phyloP scores from a whole-genome alignment of 202 grass and related monocot genomes.

The Saccharum hybrid region DNA sequence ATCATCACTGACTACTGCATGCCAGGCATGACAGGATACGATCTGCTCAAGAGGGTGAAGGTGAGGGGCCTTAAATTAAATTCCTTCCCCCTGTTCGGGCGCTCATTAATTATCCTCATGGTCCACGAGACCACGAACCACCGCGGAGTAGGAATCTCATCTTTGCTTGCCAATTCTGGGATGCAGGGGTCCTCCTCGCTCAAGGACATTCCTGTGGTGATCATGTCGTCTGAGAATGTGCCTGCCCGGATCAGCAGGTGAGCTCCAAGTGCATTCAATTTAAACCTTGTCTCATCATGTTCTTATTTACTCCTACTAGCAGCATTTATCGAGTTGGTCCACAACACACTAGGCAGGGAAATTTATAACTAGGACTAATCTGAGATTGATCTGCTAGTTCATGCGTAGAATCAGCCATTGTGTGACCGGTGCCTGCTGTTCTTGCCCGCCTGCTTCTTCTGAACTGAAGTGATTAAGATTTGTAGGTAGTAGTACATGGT shows the following conservation, averaged over 20 bases:
- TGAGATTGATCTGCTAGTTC: neutral
- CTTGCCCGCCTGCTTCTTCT: slow-evolving; percentile 33
- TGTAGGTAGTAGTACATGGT: slow-evolving; percentile 29
- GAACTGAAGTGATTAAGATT: neutral
- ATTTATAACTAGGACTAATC: neutral
- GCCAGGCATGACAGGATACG: slow-evolving; percentile 98
- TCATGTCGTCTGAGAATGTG: slow-evolving; percentile 99
- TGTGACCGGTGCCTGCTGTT: slow-evolving; percentile 2
- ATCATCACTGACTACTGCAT: slow-evolving; percentile 99
- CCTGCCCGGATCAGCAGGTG: slow-evolving; percentile 96
- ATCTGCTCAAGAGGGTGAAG: slow-evolving; percentile 85
- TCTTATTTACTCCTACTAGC: neutral
- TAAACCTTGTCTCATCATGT: neutral
- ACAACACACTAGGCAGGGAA: neutral
- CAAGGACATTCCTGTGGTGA: slow-evolving; percentile 98
- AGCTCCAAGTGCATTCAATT: slow-evolving; percentile 17
- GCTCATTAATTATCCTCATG: slow-evolving; percentile 12
- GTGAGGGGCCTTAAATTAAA: slow-evolving; percentile 43
- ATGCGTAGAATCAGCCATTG: neutral
- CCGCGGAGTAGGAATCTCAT: neutral
- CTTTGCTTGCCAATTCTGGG: slow-evolving; percentile 9
- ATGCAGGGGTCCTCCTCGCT: slow-evolving; percentile 79
- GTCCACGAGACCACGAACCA: neutral
- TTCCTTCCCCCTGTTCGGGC: neutral
- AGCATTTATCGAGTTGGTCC: slow-evolving; percentile 17